These are phyloP conservation scores for Beauveria varroae DNA, from an alignment of 2,329 filamentous ascomycete species.

Conservation along the genomic window DNA sequence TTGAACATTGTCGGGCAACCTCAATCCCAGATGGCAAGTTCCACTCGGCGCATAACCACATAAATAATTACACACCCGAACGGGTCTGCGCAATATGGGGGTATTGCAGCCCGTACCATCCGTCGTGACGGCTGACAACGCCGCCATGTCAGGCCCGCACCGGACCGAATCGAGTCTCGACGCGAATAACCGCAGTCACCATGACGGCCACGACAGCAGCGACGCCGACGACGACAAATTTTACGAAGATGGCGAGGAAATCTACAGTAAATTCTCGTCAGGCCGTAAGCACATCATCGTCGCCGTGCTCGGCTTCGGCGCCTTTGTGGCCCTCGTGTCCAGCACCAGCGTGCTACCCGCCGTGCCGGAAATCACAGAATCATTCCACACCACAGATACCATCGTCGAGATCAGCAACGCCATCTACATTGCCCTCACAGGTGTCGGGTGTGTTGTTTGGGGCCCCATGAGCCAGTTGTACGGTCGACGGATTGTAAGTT, in stretches of 20 bases:
- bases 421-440: slow-evolving; percentile 69
- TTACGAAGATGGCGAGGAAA: slow-evolving; percentile 33
- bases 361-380: slow-evolving; percentile 63
- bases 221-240: slow-evolving; percentile 15
- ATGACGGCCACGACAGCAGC: slow-evolving; percentile 3
- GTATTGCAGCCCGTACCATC: slow-evolving; percentile 3
- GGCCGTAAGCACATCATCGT: slow-evolving; percentile 61
- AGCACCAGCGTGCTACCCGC: slow-evolving; percentile 68
- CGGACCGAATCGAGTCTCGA: neutral
- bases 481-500: slow-evolving; percentile 47
- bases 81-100: neutral
- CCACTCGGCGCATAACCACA: too few relatives aligned
- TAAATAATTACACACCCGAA: neutral
- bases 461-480: slow-evolving; percentile 63
- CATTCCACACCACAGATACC: slow-evolving; percentile 56
- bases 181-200: neutral
- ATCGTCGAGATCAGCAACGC: slow-evolving; percentile 71
- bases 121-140: neutral
- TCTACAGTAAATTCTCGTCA: slow-evolving; percentile 58
- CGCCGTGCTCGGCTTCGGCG: slow-evolving; percentile 62
- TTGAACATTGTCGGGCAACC: neutral
- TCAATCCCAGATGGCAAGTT: neutral
- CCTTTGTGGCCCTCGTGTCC: slow-evolving; percentile 67
- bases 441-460: slow-evolving; percentile 61
- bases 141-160: slow-evolving; percentile 6